These are phyloP conservation scores for Elsinoe perseae DNA, from an alignment of 2,329 filamentous ascomycete genomes.

Conservation along the genomic window DNA sequence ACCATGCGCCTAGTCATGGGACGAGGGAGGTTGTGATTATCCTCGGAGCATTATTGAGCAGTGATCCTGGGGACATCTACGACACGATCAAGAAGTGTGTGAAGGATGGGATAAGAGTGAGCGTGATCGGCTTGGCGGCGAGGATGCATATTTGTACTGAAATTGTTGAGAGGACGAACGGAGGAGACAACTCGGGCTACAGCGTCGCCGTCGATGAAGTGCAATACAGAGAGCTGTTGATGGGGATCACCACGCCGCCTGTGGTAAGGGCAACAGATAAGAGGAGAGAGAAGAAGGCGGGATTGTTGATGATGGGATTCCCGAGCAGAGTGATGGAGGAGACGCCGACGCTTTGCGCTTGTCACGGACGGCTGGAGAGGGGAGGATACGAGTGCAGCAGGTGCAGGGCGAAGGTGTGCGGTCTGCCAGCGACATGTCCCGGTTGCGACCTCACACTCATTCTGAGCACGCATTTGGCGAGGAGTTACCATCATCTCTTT, in stretches of 20 bases:
- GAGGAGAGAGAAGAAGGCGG: slow-evolving; percentile 36
- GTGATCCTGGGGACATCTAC: slow-evolving; percentile 92
- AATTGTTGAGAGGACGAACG: slow-evolving; percentile 80
- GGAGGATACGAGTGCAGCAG: slow-evolving; percentile 89
- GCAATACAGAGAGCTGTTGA: slow-evolving; percentile 81
- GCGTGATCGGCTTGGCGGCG: slow-evolving; percentile 81
- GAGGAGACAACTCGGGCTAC: slow-evolving; percentile 67
- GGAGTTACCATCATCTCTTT: slow-evolving; percentile 91
- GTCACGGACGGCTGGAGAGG: slow-evolving; percentile 71
- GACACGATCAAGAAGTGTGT: slow-evolving; percentile 75
- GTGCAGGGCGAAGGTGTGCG: slow-evolving; percentile 82
- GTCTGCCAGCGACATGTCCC: slow-evolving; percentile 82
- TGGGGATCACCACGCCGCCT: slow-evolving; percentile 81
- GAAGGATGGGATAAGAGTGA: slow-evolving; percentile 74
- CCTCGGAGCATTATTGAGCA: slow-evolving; percentile 81
- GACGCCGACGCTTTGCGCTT: slow-evolving; percentile 73
- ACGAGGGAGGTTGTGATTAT: slow-evolving; percentile 88
- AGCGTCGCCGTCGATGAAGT: slow-evolving; percentile 78
- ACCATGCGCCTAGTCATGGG: slow-evolving; percentile 85
- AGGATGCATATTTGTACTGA: slow-evolving; percentile 89
- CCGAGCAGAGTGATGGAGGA: slow-evolving; percentile 74
- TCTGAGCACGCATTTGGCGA: slow-evolving; percentile 81
- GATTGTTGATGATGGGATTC: slow-evolving; percentile 95
- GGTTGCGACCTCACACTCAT: slow-evolving; percentile 87
- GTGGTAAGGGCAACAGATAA: slow-evolving; percentile 53